A percentile compares a stretch with the other conserved stretches of the same genome.
Evolutionary conservation across 2,329 filamentous ascomycete genomes (phyloP).

Genomic region (Venturia carpophila): DNA sequence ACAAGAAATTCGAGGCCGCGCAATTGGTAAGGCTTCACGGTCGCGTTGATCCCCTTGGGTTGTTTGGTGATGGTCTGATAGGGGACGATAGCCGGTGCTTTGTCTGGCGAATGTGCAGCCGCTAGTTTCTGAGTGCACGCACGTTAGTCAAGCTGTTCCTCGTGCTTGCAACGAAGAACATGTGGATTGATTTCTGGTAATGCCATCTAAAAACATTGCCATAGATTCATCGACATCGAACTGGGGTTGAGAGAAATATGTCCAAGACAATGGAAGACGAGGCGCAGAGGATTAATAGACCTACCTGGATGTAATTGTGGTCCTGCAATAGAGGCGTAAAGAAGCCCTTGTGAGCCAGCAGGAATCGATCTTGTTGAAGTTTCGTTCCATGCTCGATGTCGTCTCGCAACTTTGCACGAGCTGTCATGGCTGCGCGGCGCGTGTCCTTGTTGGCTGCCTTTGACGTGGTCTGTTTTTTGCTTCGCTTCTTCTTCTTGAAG

Average conservation of each 20-base stretch:
- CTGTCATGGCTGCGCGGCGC: slow-evolving; percentile 26
- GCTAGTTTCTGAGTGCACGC: neutral
- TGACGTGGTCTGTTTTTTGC: neutral
- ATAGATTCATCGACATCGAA: slow-evolving; percentile 21
- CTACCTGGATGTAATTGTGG: slow-evolving; percentile 25
- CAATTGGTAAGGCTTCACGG: slow-evolving; percentile 87
- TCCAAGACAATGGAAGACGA: neutral
- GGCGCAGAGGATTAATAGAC: neutral
- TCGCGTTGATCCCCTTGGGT: slow-evolving; percentile 22
- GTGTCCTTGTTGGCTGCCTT: neutral
- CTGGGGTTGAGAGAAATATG: neutral
- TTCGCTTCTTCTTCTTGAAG: slow-evolving; percentile 6
- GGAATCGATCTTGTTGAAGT: slow-evolving; percentile 39
- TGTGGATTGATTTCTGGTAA: too few species aligned
- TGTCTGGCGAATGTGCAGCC: slow-evolving; percentile 18
- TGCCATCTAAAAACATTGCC: neutral
- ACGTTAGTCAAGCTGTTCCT: neutral
- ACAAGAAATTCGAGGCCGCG: slow-evolving; percentile 93
- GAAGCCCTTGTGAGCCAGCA: slow-evolving; percentile 37
- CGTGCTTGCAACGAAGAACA: too few species aligned
- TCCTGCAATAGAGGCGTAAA: slow-evolving; percentile 42
- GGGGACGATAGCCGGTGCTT: slow-evolving; percentile 27
- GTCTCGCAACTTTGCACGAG: slow-evolving; percentile 34
- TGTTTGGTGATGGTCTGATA: slow-evolving; percentile 33
- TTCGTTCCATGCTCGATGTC: slow-evolving; percentile 37